A percentile compares a stretch with the other conserved stretches of the same genome.
Conservation (phyloP, 1,284 basidiomycete genomes). For the Ustilago vetiveriae region DNA sequence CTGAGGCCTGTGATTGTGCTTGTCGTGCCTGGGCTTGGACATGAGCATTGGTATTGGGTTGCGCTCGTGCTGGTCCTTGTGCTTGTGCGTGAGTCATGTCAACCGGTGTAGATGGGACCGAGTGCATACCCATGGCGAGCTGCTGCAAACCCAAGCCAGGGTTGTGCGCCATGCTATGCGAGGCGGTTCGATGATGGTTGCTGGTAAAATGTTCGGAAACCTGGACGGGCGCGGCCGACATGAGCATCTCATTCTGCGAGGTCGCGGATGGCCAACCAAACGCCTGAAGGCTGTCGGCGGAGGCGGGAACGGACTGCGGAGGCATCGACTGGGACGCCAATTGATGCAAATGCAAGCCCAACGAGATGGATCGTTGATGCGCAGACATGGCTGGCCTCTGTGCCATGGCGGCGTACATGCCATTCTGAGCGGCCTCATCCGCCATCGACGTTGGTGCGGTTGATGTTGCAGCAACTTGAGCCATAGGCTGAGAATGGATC, state of each 20-base stretch:
- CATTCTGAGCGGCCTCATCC: constrained; percentile 10
- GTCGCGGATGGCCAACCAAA: constrained; percentile 42
- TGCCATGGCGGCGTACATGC: constrained; percentile 2
- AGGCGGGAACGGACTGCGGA: constrained; percentile 29
- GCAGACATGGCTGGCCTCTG: constrained; percentile 24
- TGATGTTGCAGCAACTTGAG: constrained; percentile 9
- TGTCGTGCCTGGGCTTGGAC: constrained; percentile 12
- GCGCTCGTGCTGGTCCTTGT: constrained; percentile 8
- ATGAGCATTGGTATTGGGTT: neutral
- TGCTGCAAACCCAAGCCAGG: constrained; percentile 16
- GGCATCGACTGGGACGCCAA: constrained; percentile 28
- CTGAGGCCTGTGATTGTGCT: constrained; percentile 1
- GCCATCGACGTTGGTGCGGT: constrained; percentile 1
- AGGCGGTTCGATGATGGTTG: constrained; percentile 32
- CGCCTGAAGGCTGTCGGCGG: constrained; percentile 26
- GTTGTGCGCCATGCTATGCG: constrained; percentile 32
- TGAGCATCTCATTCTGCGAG: constrained; percentile 27
- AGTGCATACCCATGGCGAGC: constrained; percentile 26
- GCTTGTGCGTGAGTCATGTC: constrained; percentile 17
- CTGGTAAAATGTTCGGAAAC: constrained; percentile 9
- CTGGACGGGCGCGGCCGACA: constrained; percentile 33
- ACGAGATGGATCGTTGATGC: constrained; percentile 45
- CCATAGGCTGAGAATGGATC: constrained; percentile 15
- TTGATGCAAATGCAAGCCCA: constrained; percentile 43
- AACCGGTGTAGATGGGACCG: constrained; percentile 9